Evolutionary conservation across 805 yeast species (phyloP).

Genomic region (Hyphopichia homilentoma): DNA sequence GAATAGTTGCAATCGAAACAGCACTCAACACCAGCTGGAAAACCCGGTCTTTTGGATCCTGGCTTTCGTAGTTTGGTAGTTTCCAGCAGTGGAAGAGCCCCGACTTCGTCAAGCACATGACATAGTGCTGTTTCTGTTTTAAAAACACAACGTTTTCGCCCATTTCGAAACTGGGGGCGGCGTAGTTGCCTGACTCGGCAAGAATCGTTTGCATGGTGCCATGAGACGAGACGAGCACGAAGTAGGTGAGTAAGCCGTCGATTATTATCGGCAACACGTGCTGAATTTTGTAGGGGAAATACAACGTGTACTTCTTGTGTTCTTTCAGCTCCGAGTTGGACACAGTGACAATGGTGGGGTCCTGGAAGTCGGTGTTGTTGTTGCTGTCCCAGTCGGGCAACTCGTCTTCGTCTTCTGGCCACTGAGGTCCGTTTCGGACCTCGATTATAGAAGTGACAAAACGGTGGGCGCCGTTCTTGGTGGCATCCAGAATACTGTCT

Average conservation of each 20-base stretch:
- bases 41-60: constrained; percentile 1
- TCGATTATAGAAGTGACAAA: constrained; percentile 30
- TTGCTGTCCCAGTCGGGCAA: constrained; percentile 28
- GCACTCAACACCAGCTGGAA: constrained; percentile 33
- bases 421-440: constrained; percentile 38
- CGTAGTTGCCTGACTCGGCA: constrained; percentile 41
- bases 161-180: constrained; percentile 48
- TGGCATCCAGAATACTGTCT: too few species aligned
- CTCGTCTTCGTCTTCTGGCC: constrained; percentile 40
- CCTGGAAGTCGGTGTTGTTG: constrained; percentile 41
- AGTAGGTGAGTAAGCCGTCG: constrained; percentile 32
- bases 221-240: constrained; percentile 55
- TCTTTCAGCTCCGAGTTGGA: constrained; percentile 33
- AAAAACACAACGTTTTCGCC: constrained; percentile 44
- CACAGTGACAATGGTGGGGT: constrained; percentile 44
- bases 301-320: constrained; percentile 30
- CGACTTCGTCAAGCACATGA: constrained; percentile 46
- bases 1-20: constrained; percentile 51
- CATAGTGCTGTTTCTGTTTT: constrained; percentile 24
- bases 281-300: constrained; percentile 46
- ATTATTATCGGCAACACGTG: constrained; percentile 41
- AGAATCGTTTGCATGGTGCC: constrained; percentile 50
- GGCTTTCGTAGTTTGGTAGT: constrained; percentile 19
- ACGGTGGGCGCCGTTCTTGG: constrained; percentile 5
- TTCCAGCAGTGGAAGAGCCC: constrained; percentile 53